These are phyloP conservation scores for Auriscalpium vulgare DNA, from an alignment of 768 basidiomycete species.

Conservation along the genomic window DNA sequence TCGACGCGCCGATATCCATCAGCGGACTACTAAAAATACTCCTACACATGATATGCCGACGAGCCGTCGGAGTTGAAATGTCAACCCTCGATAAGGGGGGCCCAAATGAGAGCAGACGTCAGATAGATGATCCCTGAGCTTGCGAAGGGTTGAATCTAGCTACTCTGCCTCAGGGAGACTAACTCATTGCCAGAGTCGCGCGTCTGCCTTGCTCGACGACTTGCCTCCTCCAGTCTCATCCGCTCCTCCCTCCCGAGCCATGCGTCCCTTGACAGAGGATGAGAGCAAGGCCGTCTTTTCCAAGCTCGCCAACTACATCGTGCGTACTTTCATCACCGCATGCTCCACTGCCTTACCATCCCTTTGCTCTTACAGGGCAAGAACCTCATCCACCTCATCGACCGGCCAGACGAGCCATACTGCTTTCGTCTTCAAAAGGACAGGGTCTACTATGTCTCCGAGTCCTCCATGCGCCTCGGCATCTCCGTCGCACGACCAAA, in stretches of 20 bases:
- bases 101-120: too few species aligned
- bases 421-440: conserved; percentile 95
- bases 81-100: too few species aligned
- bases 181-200: too few species aligned
- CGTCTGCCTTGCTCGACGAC: too few species aligned
- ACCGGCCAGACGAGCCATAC: conserved; percentile 88
- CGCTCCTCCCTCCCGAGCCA: conserved; percentile 21
- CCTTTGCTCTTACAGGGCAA: conserved; percentile 56
- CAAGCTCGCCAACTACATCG: conserved; percentile 96
- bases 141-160: too few species aligned
- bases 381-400: conserved; percentile 92
- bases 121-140: too few species aligned
- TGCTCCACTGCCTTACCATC: not conserved
- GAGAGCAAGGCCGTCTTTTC: conserved; percentile 95
- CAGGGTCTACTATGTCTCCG: conserved; percentile 94
- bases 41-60: too few species aligned
- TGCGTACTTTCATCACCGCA: conserved; percentile 26
- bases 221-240: too few species aligned
- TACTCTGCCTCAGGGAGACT: too few species aligned
- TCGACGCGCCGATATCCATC: too few species aligned
- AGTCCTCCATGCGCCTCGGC: conserved; percentile 86
- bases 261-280: conserved; percentile 95
- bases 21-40: too few species aligned
- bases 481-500: conserved; percentile 91
- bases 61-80: too few species aligned